Base-by-base conservation (phyloP, 2,329 filamentous ascomycete genomes). In the Botrytis hyacinthi region DNA sequence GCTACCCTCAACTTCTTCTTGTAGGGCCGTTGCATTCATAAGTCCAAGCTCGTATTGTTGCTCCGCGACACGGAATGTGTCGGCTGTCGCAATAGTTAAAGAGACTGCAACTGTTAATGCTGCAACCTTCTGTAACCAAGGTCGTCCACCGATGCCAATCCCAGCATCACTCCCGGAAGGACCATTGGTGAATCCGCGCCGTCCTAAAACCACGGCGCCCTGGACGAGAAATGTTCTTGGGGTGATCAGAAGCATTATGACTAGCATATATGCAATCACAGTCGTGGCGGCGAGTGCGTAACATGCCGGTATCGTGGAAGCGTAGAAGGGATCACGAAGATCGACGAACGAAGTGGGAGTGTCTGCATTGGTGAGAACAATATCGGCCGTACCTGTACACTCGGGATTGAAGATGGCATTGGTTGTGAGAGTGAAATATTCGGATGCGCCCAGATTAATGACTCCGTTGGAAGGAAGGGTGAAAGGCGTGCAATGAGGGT, bases 261-360 rank as follows among this genome's bases (percentile, higher is more conserved):
- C 91, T 77, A 94, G 88, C 86, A 93, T 87, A 84, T 97, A 93
- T 69, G 97, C 92, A 84, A 97, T 97, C 80, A 94, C 84, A 0
- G 95, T 98, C 29, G 94, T 94, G 26, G 94, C 93, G 73, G 94
- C 94, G 71, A 98, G 92, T 63, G 95, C 95, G 81, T 98, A 99
- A 79, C 93, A 92, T 82, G 97, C 94, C 22, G 96, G 95, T 62
- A 96, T 95, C 32, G 93, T 94, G 54, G 95, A 97, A 72, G 95
- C 92, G 83, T 97, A 97, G 83, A 99, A 99, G 14, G 94, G 94
- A 79, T 97, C 93, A 76, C 89, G 87, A 72, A 93, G 89, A 82
- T 94, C 90, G 60, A 72, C 76, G 32, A 76, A 74, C 12, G 73
- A 75, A 32, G 77, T 73, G 35, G 76, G 74, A 18, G 74, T 74